A percentile compares a stretch with the other conserved stretches of the same genome.
These are phyloP conservation scores for Mycogone perniciosa DNA, from an alignment of 2,329 filamentous ascomycete species.

Conservation along the genomic window DNA sequence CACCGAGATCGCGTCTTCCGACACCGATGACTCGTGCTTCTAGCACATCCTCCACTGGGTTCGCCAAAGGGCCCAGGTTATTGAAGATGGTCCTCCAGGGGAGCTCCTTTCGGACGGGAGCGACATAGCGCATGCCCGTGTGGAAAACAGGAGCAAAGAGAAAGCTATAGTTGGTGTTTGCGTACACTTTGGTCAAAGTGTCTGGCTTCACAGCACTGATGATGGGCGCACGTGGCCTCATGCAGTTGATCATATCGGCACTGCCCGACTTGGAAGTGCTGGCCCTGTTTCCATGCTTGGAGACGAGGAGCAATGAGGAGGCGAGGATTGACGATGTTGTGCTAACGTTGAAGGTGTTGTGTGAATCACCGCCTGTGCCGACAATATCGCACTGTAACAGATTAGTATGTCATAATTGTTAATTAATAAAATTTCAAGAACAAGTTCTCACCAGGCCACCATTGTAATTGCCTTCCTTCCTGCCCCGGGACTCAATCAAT, in stretches of 20 bases:
- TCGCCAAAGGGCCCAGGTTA: constrained; percentile 84
- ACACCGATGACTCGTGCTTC: constrained; percentile 94
- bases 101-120: constrained; percentile 76
- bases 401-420: background rate
- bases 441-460: constrained; percentile 68
- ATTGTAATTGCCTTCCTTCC: constrained; percentile 64
- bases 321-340: constrained; percentile 92
- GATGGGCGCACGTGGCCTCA: constrained; percentile 64
- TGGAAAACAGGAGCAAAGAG: constrained; percentile 95
- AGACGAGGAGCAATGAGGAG: constrained; percentile 75
- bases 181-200: constrained; percentile 68
- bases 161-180: constrained; percentile 83
- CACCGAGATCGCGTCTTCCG: constrained; percentile 77
- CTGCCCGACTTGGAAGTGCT: constrained; percentile 94
- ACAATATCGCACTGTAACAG: constrained; percentile 73
- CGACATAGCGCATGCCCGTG: constrained; percentile 86
- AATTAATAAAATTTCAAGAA: constrained; percentile 11
- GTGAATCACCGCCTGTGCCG: constrained; percentile 89
- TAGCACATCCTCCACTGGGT: constrained; percentile 76
- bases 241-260: constrained; percentile 78
- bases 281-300: constrained; percentile 94
- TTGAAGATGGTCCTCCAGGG: constrained; percentile 98
- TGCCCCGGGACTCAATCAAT: constrained; percentile 54
- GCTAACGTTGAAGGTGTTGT: constrained; percentile 97
- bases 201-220: constrained; percentile 67